Evolutionary conservation across 2,329 filamentous ascomycete genomes (phyloP), one percentile per base, ranked within the genome.

Genomic region (Fusarium dimerum): DNA sequence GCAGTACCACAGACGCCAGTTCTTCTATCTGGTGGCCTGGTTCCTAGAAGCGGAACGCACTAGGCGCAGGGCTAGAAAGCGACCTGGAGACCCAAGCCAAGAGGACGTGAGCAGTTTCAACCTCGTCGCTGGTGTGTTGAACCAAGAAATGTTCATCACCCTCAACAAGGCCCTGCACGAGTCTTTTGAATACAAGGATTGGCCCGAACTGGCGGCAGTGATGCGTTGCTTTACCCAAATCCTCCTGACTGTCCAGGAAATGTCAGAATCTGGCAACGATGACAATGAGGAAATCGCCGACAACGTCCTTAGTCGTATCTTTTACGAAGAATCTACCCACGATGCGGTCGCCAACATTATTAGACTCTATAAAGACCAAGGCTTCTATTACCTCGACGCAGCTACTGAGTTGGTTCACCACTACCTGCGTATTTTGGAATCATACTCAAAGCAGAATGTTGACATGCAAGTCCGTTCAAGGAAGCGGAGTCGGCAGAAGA

Each of bases 231-330:
- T 97, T 67, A 97, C 92, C 0, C 92, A 97, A 67, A 94, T 97
- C 60, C 78, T 96, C 17, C 80, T 96, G 26, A 96, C 92, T 0
- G 88, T 97, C 2, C 92, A 96, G 65, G 90, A 95, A 55, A 97
- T 99, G 92, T 79, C 86, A 2, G 85, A 89, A 43, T 94, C 90
- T 1, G 81, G 83, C 1, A 82, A 90, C 30, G 92, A 97, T 57
- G 92, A 97, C n/a, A 90, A 99, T 61, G 89, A 96, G 67, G 94
- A 97, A 63, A 97, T 99, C 68, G 93, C 94, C 1, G 93, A 99
- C 68, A 99, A 99, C 63, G 97, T 96, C 12, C 84, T 96, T 47
- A 95, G 89, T 64, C 90, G 93, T 55, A 90, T 99, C n/a, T 99
- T 99, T 70, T 99, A 99, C 73, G 94, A 99, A 71, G 92, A 97